Base-by-base conservation (phyloP, 495 filamentous ascomycete genomes). In the Xylaria acuta region DNA sequence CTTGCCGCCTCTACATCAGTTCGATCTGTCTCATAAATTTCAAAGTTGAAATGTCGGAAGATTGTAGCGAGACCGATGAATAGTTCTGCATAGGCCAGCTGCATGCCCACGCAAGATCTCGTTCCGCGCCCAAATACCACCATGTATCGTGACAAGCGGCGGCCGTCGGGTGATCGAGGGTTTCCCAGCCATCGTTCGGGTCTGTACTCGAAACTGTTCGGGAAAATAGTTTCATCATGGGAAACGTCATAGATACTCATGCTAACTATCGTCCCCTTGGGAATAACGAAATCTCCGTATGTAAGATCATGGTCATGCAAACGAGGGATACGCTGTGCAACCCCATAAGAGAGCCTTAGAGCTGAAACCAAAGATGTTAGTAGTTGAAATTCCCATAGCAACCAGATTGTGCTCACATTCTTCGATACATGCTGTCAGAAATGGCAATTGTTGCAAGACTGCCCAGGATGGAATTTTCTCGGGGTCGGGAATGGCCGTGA, bases 51-150 rank as follows among this genome's bases (percentile, higher is more conserved):
- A 1, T 75, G 75, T 0, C 82, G 73, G 8, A 77, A 75, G 34
- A 51, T 7, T 16, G 43, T 69, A 12, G 75, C 77, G 6, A 75
- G 30, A 25, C 71, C 70, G 20, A 86, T 80, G 43, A 79, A 75
- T 51, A 79, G 51, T 65, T 77, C 78, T 8, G 79, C 79, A 67
- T 77, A 75, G 9, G 79, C 79, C 7, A 81, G 69, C 27, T 79
- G 75, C 25, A 79, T 70, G 1, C 79, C 86, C 27, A 87, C 71
- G 60, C 86, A 87, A 30, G 75, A 75, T 32, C 86, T 66, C 11
- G 80, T 78, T 18, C 86, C 85, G 56, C 79, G 80, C 25, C 77
- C 81, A 56, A 86, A 87, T 0, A 81, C 67, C 22, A 83, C 77
- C 66, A 86, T 68, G 41, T 74, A 80, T 38, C 69, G 59, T 11